A percentile compares a stretch with the other conserved stretches of the same genome.
phyloP scores from a whole-genome alignment of 2,329 filamentous ascomycete genomes.

The Cladosporium sp. region DNA sequence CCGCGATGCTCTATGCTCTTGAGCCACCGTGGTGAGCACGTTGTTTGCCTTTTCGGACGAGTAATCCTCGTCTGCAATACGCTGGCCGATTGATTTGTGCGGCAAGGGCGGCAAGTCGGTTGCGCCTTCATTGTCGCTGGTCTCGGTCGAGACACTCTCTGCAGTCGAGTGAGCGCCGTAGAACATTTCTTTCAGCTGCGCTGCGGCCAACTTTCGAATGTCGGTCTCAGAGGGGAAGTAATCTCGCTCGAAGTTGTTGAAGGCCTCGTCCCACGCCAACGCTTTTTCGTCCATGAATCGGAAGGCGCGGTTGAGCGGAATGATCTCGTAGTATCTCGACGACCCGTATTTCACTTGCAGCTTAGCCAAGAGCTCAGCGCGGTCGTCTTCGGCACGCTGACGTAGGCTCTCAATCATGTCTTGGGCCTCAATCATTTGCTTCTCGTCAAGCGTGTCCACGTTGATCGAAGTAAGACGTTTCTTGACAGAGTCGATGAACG shows the following conservation, averaged over 20 bases:
- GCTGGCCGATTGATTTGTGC: conserved; percentile 39
- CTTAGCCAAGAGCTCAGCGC: conserved; percentile 69
- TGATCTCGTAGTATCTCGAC: conserved; percentile 94
- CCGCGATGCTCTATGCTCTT: conserved; percentile 53
- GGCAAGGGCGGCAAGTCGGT: conserved; percentile 45
- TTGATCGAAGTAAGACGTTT: conserved; percentile 83
- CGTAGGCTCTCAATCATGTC: conserved; percentile 76
- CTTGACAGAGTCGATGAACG: conserved; percentile 86
- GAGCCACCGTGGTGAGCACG: conserved; percentile 64
- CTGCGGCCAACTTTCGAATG: conserved; percentile 83
- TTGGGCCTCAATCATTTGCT: conserved; percentile 80
- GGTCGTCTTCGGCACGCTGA: conserved; percentile 81
- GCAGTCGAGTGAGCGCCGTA: conserved; percentile 72
- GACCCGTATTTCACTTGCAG: conserved; percentile 89
- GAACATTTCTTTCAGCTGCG: conserved; percentile 94
- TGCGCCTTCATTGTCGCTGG: conserved; percentile 61
- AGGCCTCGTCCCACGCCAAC: conserved; percentile 87
- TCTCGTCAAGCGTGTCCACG: conserved; percentile 83
- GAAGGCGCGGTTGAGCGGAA: conserved; percentile 85
- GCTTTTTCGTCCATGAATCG: conserved; percentile 91
- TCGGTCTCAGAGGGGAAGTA: conserved; percentile 96
- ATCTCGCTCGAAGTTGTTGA: conserved; percentile 86
- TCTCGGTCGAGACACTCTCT: conserved; percentile 34
- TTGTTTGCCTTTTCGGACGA: conserved; percentile 62
- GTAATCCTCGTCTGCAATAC: conserved; percentile 49